Evolutionary conservation across 179 eudicot genomes (phyloP).

Genomic region (Spergularia azorica): DNA sequence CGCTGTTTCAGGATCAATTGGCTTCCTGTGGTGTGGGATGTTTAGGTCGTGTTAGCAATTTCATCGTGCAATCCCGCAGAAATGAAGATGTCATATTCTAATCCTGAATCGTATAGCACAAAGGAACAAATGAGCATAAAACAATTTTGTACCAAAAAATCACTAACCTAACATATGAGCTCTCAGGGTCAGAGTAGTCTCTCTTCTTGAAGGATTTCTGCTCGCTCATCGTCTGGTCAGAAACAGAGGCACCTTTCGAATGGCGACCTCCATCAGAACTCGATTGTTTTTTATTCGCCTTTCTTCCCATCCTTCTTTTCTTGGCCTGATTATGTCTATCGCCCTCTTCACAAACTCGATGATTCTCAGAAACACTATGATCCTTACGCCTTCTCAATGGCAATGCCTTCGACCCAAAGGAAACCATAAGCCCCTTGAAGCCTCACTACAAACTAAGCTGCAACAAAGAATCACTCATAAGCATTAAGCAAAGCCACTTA

Average conservation of each 20-base stretch:
- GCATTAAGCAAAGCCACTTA: neutral
- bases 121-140: neutral
- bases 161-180: constrained; percentile 68
- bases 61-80: neutral
- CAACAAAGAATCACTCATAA: neutral
- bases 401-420: constrained; percentile 56
- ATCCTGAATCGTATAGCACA: neutral
- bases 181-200: constrained; percentile 30
- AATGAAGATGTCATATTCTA: neutral
- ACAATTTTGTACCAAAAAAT: neutral
- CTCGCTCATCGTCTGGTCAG: constrained; percentile 33
- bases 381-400: constrained; percentile 42
- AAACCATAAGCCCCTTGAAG: constrained; percentile 40
- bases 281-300: constrained; percentile 37
- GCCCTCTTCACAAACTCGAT: constrained; percentile 36
- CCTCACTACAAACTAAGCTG: constrained; percentile 17
- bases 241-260: constrained; percentile 26
- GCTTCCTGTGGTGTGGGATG: constrained; percentile 84
- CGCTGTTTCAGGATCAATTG: constrained; percentile 51
- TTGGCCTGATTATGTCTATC: constrained; percentile 31
- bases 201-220: constrained; percentile 36
- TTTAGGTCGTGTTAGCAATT: constrained; percentile 12
- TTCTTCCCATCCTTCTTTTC: constrained; percentile 56
- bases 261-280: constrained; percentile 37
- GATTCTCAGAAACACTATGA: constrained; percentile 29